Percentiles rank a stretch among this genome's conserved stretches.
Evolutionary conservation across 1,139 yeast genomes (phyloP).

Genomic region (Spencermartinsiella ligniputridi): DNA sequence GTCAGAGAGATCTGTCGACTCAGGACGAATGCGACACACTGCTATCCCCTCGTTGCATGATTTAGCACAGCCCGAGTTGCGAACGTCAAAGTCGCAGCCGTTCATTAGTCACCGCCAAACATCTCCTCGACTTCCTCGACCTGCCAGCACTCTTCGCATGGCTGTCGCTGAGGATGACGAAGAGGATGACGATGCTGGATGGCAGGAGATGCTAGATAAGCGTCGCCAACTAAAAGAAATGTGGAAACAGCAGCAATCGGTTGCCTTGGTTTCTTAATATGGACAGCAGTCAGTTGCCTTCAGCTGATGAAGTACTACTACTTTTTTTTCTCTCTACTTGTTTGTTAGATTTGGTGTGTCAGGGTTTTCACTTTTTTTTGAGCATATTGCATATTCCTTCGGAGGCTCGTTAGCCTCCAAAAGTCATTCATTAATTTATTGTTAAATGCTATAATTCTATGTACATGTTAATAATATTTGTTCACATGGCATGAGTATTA

Average conservation of each 20-base stretch:
- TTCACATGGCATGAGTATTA: background rate
- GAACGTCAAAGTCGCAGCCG: slow-evolving; percentile 10
- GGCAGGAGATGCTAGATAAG: slow-evolving; percentile 31
- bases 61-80: slow-evolving; percentile 12
- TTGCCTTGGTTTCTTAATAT: slow-evolving; percentile 7
- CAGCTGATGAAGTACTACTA: too few species aligned
- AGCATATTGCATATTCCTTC: background rate
- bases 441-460: background rate
- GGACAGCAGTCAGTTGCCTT: too few species aligned
- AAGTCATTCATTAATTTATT: background rate
- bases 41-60: slow-evolving; percentile 3
- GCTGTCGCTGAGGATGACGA: slow-evolving; percentile 29
- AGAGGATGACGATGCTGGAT: slow-evolving; percentile 33
- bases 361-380: background rate
- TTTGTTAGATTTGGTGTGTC: background rate
- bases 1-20: slow-evolving; percentile 21
- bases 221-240: slow-evolving; percentile 27
- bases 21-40: background rate
- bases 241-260: slow-evolving; percentile 19
- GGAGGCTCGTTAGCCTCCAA: background rate
- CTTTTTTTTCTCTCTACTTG: background rate
- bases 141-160: slow-evolving; percentile 10
- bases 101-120: slow-evolving; percentile 3
- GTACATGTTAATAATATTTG: background rate
- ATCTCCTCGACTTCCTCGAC: slow-evolving; percentile 11